phyloP scores from a whole-genome alignment of 306 rosid genomes.

The Vigna nakashimae region DNA sequence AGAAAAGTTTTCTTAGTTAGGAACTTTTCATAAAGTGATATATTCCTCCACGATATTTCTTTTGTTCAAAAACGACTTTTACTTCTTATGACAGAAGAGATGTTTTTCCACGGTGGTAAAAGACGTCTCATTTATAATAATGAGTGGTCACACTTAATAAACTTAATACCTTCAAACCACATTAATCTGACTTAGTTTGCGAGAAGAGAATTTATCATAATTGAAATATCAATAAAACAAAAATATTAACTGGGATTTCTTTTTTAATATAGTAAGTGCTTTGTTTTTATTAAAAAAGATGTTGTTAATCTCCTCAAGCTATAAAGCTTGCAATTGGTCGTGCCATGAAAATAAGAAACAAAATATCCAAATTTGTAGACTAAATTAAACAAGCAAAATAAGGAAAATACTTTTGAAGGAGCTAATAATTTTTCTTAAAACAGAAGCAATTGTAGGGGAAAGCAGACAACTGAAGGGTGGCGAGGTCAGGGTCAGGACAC shows the following conservation, averaged over 20 bases:
- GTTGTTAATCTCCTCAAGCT: background rate
- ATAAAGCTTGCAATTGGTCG: background rate
- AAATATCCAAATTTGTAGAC: background rate
- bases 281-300: too few relatives aligned
- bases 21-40: background rate
- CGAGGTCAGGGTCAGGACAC: slow-evolving; percentile 26
- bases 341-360: background rate
- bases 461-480: slow-evolving; percentile 6
- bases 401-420: slow-evolving; percentile 12
- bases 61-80: slow-evolving; percentile 19
- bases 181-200: background rate
- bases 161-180: background rate
- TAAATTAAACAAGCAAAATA: background rate
- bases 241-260: too few relatives aligned
- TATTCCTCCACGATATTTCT: background rate
- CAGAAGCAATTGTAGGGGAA: slow-evolving; percentile 7
- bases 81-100: too few relatives aligned
- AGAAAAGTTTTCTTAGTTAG: too few relatives aligned
- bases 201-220: background rate
- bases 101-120: background rate
- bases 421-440: background rate
- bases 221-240: too few relatives aligned
- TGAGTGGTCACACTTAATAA: background rate
- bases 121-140: background rate
- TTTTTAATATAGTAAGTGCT: too few relatives aligned